Percentiles rank a stretch among this genome's conserved stretches.
Evolutionary conservation across 805 yeast genomes (phyloP).

Genomic region (Wickerhamomyces mucosus): DNA sequence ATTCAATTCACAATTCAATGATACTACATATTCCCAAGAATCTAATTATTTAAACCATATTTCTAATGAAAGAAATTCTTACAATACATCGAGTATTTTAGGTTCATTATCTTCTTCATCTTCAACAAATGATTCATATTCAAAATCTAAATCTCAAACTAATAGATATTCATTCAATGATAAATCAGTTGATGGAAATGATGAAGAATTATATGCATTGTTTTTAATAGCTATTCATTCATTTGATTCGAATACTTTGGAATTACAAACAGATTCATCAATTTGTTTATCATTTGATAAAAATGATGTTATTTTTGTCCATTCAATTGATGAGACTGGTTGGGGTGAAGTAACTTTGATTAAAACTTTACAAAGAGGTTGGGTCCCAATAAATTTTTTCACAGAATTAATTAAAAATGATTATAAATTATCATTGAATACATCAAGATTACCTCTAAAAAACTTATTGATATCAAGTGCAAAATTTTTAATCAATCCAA

Average conservation of each 20-base stretch:
- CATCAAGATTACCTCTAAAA: constrained; percentile 38
- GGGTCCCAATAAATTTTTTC: constrained; percentile 83
- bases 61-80: too few species aligned
- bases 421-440: constrained; percentile 41
- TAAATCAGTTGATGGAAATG: constrained; percentile 9
- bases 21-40: constrained; percentile 15
- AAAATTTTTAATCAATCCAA: constrained; percentile 54
- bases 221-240: constrained; percentile 51
- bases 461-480: constrained; percentile 55
- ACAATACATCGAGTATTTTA: too few species aligned
- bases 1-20: constrained; percentile 8
- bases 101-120: too few species aligned
- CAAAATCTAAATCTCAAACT: too few species aligned
- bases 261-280: constrained; percentile 56
- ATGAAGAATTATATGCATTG: constrained; percentile 40
- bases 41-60: constrained; percentile 32
- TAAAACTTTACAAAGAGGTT: constrained; percentile 56
- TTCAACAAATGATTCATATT: too few species aligned
- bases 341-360: constrained; percentile 82
- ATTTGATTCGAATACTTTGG: constrained; percentile 48
- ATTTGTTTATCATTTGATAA: constrained; percentile 66
- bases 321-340: constrained; percentile 70
- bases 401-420: constrained; percentile 30
- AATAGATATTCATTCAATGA: too few species aligned
- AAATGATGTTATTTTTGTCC: constrained; percentile 68